phyloP scores from a whole-genome alignment of 441 rosid genomes.

The Adansonia grandidieri region DNA sequence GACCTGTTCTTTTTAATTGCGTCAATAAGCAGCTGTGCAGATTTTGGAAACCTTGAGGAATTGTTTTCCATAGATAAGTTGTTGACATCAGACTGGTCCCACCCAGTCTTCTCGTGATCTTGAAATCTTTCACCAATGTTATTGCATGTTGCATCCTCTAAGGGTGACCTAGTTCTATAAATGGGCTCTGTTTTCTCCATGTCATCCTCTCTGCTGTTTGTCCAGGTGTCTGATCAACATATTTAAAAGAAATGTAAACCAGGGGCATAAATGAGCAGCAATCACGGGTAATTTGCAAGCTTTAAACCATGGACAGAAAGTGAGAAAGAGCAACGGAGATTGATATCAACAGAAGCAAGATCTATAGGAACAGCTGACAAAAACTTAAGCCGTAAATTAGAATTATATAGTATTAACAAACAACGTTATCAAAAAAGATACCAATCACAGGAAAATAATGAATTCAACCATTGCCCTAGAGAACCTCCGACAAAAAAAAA shows the following conservation, averaged over 20 bases:
- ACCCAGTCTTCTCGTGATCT: constrained; percentile 35
- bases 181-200: constrained; percentile 41
- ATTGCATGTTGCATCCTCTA: constrained; percentile 40
- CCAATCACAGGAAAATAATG: neutral
- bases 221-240: constrained; percentile 31
- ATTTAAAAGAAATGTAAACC: neutral
- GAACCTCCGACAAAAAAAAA: neutral
- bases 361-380: constrained; percentile 12
- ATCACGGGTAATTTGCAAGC: neutral
- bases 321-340: neutral
- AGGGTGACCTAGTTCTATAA: constrained; percentile 31
- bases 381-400: neutral
- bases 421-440: neutral
- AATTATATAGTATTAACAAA: neutral
- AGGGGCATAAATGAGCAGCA: constrained; percentile 9
- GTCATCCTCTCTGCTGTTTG: constrained; percentile 37
- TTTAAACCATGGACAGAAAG: neutral
- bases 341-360: neutral
- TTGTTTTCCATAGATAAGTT: constrained; percentile 37
- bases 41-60: constrained; percentile 64
- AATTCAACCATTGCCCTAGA: neutral
- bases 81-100: constrained; percentile 34
- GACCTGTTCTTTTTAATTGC: constrained; percentile 83
- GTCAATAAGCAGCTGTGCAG: constrained; percentile 63
- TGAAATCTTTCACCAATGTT: constrained; percentile 51